phyloP scores from a whole-genome alignment of 1,284 basidiomycete genomes.

The Heterobasidion irregulare region DNA sequence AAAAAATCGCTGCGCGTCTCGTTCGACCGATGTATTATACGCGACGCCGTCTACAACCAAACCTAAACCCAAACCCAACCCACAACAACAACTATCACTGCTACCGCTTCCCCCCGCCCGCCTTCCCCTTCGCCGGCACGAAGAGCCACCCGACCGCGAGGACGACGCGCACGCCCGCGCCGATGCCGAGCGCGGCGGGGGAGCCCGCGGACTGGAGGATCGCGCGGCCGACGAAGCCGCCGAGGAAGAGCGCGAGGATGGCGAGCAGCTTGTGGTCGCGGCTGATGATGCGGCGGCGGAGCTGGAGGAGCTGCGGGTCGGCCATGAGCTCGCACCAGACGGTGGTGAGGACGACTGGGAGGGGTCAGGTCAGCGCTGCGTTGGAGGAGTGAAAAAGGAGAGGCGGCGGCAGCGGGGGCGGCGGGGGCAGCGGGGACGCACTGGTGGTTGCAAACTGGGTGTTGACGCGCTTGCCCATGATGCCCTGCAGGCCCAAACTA shows the following conservation, averaged over 20 bases:
- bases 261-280: slow-evolving; percentile 1
- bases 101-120: not conserved
- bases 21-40: no score
- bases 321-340: slow-evolving; percentile 83
- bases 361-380: not conserved
- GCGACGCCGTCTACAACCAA: no score
- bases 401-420: no score
- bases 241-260: not conserved
- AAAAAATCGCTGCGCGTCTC: no score
- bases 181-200: not conserved
- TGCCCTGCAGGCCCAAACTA: slow-evolving; percentile 75
- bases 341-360: slow-evolving; percentile 60
- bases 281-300: not conserved
- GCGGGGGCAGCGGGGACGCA: no score
- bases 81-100: no score
- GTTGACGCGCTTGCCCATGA: slow-evolving; percentile 74
- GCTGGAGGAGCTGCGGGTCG: not conserved
- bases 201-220: not conserved
- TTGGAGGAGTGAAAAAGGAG: not conserved
- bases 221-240: not conserved
- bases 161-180: not conserved
- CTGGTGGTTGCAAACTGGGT: slow-evolving; percentile 75
- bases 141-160: not conserved
- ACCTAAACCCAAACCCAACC: no score
- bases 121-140: not conserved